Conservation (phyloP, 176 grass and related monocot genomes). For the Raddia guianensis region DNA sequence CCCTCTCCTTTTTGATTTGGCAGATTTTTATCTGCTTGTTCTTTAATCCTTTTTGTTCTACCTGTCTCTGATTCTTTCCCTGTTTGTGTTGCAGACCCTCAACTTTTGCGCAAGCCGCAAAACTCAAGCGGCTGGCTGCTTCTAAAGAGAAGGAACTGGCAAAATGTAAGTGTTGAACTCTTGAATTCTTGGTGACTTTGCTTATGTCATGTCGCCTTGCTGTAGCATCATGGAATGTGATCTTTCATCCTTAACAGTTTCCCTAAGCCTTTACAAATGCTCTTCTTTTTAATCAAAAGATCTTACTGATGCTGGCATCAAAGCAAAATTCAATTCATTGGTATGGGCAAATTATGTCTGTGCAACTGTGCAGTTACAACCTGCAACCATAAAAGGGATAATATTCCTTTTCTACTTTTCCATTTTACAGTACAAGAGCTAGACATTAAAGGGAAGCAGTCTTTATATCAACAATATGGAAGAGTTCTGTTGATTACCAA, state of each 20-base stretch:
- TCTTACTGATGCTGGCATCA: not conserved
- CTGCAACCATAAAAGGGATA: not conserved
- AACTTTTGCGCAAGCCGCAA: slow-evolving; percentile 94
- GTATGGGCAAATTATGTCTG: not conserved
- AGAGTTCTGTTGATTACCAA: slow-evolving; percentile 59
- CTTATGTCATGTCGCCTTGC: not conserved
- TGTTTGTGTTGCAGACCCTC: slow-evolving; percentile 64
- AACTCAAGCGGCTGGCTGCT: slow-evolving; percentile 70
- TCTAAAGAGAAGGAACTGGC: slow-evolving; percentile 81
- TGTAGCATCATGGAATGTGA: not conserved
- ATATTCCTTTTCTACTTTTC: not conserved
- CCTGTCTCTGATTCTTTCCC: slow-evolving; percentile 2
- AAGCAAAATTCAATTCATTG: not conserved
- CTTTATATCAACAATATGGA: slow-evolving; percentile 57
- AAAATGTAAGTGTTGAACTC: slow-evolving; percentile 53
- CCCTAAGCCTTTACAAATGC: not conserved
- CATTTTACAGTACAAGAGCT: slow-evolving; percentile 67
- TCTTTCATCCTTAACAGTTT: not conserved
- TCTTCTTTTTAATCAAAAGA: not conserved
- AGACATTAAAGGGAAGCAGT: slow-evolving; percentile 62
- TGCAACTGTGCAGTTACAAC: not conserved
- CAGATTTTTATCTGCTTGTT: not conserved
- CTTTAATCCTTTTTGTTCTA: not conserved
- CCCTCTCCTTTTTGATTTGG: not conserved
- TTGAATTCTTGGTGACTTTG: slow-evolving; percentile 1